Evolutionary conservation across 2,329 filamentous ascomycete species (phyloP).

Genomic region (Stagonosporopsis rhizophila): DNA sequence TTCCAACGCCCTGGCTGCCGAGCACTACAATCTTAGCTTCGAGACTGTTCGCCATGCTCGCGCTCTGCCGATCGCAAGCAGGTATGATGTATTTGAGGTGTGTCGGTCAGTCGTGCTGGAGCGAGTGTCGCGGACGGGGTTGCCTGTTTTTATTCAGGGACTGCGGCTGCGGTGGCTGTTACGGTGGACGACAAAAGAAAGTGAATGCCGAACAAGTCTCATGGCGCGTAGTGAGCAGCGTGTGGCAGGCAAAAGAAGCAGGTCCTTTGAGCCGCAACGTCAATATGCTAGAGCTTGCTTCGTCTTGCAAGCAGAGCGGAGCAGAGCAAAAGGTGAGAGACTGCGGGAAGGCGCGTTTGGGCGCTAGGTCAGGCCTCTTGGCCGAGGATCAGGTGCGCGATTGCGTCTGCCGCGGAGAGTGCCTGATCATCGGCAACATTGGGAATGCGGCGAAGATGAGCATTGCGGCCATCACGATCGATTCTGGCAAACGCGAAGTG

Average conservation of each 20-base stretch:
- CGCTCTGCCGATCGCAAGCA: not conserved
- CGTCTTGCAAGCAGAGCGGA: slow-evolving; percentile 3
- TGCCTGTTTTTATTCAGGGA: slow-evolving; percentile 9
- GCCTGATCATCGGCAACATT: slow-evolving; percentile 22
- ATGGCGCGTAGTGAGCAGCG: slow-evolving; percentile 36
- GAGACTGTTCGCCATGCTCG: slow-evolving; percentile 60
- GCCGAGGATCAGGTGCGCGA: slow-evolving; percentile 41
- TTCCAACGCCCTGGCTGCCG: slow-evolving; percentile 79
- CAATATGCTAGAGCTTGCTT: slow-evolving; percentile 5
- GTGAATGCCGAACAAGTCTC: slow-evolving; percentile 34
- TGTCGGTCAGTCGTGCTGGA: not conserved
- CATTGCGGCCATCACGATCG: slow-evolving; percentile 21
- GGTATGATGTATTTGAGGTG: not conserved
- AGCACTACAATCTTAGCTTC: slow-evolving; percentile 85
- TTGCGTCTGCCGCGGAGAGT: slow-evolving; percentile 13
- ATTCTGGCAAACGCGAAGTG: slow-evolving; percentile 8
- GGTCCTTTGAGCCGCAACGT: slow-evolving; percentile 22
- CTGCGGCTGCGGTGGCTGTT: slow-evolving; percentile 17
- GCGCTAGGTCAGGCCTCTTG: slow-evolving; percentile 40
- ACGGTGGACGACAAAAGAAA: slow-evolving; percentile 24
- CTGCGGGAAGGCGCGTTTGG: slow-evolving; percentile 26
- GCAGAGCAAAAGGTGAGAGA: slow-evolving; percentile 23
- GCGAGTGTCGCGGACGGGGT: not conserved
- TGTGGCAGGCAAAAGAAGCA: slow-evolving; percentile 18
- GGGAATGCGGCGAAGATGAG: slow-evolving; percentile 16